Evolutionary conservation across 306 rosid species (phyloP).

Genomic region (Vicia villosa): DNA sequence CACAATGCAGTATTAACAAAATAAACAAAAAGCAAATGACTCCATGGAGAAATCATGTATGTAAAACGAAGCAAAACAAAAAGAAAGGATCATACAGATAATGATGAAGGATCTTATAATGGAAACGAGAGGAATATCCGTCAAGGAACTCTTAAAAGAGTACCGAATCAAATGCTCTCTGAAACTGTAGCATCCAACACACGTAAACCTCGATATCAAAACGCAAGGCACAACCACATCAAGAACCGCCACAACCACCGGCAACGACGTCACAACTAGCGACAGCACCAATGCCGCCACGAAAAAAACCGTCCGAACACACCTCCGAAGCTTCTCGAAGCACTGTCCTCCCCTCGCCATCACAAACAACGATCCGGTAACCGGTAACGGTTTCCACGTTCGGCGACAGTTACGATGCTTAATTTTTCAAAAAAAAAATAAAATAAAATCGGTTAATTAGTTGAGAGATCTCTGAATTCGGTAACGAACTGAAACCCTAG

Average conservation of each 20-base stretch:
- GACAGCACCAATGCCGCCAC: conserved; percentile 92
- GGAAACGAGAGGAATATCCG: conserved; percentile 90
- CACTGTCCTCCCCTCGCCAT: conserved; percentile 85
- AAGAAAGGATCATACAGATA: conserved; percentile 57
- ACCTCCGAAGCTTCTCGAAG: conserved; percentile 74
- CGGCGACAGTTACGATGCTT: conserved; percentile 32
- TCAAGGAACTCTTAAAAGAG: conserved; percentile 87
- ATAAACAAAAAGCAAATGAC: background rate
- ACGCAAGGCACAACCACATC: conserved; percentile 83
- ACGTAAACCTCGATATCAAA: conserved; percentile 87
- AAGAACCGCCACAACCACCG: conserved; percentile 74
- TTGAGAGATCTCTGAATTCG: conserved; percentile 41
- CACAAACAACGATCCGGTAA: conserved; percentile 30
- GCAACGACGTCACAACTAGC: conserved; percentile 79
- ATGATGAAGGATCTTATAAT: conserved; percentile 82
- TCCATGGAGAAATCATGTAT: conserved; percentile 5
- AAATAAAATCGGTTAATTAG: conserved; percentile 35
- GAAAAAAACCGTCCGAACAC: conserved; percentile 77
- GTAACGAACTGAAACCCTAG: conserved; percentile 55
- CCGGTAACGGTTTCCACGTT: conserved; percentile 21
- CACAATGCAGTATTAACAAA: background rate
- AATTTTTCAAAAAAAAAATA: background rate
- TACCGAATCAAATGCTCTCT: conserved; percentile 76
- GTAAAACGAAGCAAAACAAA: background rate
- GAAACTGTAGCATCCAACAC: conserved; percentile 73